Percentiles rank a stretch among this genome's conserved stretches.
Evolutionary conservation across 2,329 filamentous ascomycete genomes (phyloP).

Genomic region (Helotiales sp.): DNA sequence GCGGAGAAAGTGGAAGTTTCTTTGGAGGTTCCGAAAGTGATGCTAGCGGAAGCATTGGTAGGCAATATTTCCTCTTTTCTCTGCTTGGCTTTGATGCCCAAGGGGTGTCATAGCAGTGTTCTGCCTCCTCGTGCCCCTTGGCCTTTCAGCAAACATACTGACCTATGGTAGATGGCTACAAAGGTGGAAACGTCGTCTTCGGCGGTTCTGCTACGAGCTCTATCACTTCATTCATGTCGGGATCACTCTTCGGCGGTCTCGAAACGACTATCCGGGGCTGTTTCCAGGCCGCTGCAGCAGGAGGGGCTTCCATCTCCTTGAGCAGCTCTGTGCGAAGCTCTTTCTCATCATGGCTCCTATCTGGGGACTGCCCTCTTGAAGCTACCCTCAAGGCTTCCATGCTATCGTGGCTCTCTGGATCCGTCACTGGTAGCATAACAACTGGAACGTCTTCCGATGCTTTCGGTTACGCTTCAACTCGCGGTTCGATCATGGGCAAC

Average conservation of each 20-base stretch:
- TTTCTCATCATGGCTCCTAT: slow-evolving; percentile 1
- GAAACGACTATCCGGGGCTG: neutral
- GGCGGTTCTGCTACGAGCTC: neutral
- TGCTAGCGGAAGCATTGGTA: neutral
- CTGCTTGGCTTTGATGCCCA: no score
- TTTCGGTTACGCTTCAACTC: neutral
- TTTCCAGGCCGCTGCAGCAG: neutral
- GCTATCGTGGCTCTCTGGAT: neutral
- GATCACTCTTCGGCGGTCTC: neutral
- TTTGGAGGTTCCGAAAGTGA: no score
- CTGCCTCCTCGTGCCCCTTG: no score
- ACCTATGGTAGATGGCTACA: no score
- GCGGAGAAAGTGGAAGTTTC: no score
- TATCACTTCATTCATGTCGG: neutral
- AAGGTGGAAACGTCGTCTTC: neutral
- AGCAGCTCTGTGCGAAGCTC: neutral
- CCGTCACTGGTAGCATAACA: neutral
- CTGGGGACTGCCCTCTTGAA: neutral
- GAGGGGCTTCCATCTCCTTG: neutral
- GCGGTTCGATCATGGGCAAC: neutral
- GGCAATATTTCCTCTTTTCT: no score
- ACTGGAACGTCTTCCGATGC: neutral
- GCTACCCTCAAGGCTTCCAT: neutral
- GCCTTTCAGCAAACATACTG: no score
- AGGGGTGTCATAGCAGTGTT: no score